phyloP scores from a whole-genome alignment of 345 rosid species.

The Sapria himalayana region DNA sequence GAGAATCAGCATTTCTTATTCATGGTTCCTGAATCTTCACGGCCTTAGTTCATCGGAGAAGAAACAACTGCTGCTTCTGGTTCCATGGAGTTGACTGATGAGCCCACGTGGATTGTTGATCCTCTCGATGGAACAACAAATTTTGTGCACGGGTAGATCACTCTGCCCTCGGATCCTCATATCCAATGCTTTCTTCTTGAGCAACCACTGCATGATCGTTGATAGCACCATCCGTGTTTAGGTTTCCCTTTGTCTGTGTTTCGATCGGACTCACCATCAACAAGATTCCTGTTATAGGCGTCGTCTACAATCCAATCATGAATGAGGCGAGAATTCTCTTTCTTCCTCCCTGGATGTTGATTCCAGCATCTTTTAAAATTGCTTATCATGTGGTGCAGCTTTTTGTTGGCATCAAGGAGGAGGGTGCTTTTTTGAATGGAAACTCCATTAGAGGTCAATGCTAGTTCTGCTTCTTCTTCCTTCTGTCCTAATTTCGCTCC shows the following conservation, averaged over 20 bases:
- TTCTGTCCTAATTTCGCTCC: background rate
- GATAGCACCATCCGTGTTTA: no score
- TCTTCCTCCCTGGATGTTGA: background rate
- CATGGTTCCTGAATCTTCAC: slow-evolving; percentile 1
- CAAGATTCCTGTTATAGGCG: slow-evolving; percentile 70
- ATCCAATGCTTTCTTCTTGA: slow-evolving; percentile 1
- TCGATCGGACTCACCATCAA: slow-evolving; percentile 88
- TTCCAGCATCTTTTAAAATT: slow-evolving; percentile 2
- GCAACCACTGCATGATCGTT: slow-evolving; percentile 1
- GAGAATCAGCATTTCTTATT: background rate
- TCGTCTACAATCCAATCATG: slow-evolving; percentile 83
- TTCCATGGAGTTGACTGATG: slow-evolving; percentile 53
- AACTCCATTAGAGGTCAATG: slow-evolving; percentile 52
- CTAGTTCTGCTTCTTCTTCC: background rate
- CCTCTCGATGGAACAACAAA: slow-evolving; percentile 98
- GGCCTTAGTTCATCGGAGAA: slow-evolving; percentile 70
- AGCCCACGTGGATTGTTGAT: slow-evolving; percentile 96
- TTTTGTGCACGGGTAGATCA: slow-evolving; percentile 75
- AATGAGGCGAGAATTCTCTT: slow-evolving; percentile 41
- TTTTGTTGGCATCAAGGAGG: slow-evolving; percentile 47
- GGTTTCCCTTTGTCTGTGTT: slow-evolving; percentile 77
- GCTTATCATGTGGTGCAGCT: slow-evolving; percentile 26
- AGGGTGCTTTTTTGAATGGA: slow-evolving; percentile 75
- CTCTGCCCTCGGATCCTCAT: background rate
- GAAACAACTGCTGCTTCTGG: slow-evolving; percentile 90